A percentile compares a stretch with the other conserved stretches of the same genome.
Conservation (phyloP, 106 monocot species). For the Gastrodia elata region DNA sequence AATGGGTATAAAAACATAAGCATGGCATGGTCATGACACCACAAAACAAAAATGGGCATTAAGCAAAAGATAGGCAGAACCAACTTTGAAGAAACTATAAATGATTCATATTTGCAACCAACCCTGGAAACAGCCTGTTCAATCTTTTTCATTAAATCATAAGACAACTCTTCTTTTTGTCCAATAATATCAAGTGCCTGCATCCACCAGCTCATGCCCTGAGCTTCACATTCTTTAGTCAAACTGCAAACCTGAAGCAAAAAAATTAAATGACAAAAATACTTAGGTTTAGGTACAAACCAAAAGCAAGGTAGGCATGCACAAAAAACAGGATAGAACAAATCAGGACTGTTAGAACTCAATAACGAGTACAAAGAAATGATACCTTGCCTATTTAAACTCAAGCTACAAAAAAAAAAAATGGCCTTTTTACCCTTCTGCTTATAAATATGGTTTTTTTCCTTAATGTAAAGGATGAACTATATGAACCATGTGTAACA, state of each 20-base stretch:
- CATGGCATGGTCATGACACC: neutral
- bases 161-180: constrained; percentile 42
- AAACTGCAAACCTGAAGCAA: constrained; percentile 47
- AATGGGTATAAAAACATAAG: neutral
- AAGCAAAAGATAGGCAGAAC: constrained; percentile 7
- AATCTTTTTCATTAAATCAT: constrained; percentile 62
- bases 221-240: constrained; percentile 32
- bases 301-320: too few relatives aligned
- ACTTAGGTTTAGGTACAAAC: neutral
- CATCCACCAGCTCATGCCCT: constrained; percentile 71
- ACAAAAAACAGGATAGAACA: neutral
- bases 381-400: neutral
- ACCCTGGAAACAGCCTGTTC: constrained; percentile 44
- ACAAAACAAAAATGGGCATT: neutral
- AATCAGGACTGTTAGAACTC: neutral
- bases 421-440: too few relatives aligned
- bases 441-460: neutral
- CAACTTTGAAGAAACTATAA: constrained; percentile 59
- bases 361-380: neutral
- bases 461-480: neutral
- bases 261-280: neutral
- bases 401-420: neutral
- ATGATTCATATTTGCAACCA: constrained; percentile 32
- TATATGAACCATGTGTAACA: neutral
- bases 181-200: constrained; percentile 62